A percentile compares a stretch with the other conserved stretches of the same genome.
phyloP scores from a whole-genome alignment of 2,329 filamentous ascomycete species.

The Trichoderma sp. region DNA sequence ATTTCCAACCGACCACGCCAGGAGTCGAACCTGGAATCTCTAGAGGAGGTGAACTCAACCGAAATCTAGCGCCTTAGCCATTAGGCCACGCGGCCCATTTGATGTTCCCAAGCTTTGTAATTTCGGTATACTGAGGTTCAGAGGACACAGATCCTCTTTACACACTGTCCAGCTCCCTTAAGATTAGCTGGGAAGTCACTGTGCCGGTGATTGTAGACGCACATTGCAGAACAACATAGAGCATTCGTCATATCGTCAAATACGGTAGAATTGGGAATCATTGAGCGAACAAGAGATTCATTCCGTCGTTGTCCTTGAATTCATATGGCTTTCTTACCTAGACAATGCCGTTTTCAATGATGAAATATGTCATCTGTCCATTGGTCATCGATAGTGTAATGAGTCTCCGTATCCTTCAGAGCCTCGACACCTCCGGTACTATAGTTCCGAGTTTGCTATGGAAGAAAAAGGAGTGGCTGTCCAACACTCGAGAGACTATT shows the following conservation, averaged over 20 bases:
- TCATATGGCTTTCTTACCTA: background rate
- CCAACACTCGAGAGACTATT: background rate
- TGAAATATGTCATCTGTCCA: background rate
- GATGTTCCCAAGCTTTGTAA: slow-evolving; percentile 19
- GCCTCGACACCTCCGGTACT: background rate
- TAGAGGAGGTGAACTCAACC: slow-evolving; percentile 35
- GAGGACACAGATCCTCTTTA: accelerated
- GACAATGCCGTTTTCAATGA: background rate
- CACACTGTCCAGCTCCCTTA: background rate
- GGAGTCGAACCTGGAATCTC: slow-evolving; percentile 46
- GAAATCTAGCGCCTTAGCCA: slow-evolving; percentile 46
- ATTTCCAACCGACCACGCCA: slow-evolving; percentile 38
- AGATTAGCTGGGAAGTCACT: background rate
- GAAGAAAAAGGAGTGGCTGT: background rate
- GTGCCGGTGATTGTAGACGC: background rate
- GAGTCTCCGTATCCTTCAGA: background rate
- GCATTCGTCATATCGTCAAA: background rate
- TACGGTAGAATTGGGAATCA: background rate
- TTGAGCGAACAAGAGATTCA: background rate
- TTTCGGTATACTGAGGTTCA: background rate
- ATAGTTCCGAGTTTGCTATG: background rate
- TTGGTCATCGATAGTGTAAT: background rate
- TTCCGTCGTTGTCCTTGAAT: background rate
- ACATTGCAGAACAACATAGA: background rate
- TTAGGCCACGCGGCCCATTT: slow-evolving; percentile 42